Conservation (phyloP, 768 basidiomycete species). For the Russula ochroleuca region DNA sequence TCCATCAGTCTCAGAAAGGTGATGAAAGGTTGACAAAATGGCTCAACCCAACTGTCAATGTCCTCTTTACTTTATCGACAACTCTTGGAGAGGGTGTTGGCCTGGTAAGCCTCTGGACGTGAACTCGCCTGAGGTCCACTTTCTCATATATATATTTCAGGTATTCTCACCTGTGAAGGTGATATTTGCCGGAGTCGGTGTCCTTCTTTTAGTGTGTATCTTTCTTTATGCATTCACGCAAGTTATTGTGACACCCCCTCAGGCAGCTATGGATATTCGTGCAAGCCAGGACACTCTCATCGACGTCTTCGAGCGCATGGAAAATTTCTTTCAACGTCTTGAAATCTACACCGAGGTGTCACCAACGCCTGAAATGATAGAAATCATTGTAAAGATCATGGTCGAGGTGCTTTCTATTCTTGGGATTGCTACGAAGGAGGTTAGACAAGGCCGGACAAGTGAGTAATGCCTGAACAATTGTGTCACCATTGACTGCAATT, state of each 20-base stretch:
- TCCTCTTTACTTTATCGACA: not conserved
- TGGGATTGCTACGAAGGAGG: not conserved
- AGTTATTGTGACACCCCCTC: not conserved
- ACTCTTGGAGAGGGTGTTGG: not conserved
- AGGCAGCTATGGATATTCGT: not conserved
- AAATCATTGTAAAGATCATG: not conserved
- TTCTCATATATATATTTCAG: not conserved
- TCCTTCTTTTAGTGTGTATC: not conserved
- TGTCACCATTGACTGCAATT: not conserved
- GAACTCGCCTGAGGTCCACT: not conserved
- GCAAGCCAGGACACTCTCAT: not conserved
- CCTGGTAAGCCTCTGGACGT: not conserved
- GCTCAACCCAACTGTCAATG: not conserved
- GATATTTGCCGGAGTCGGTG: not conserved
- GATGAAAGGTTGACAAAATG: not conserved
- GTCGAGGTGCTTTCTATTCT: not conserved
- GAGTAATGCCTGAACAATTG: not conserved
- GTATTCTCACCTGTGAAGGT: not conserved
- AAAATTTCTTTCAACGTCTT: not conserved
- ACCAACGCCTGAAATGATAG: not conserved
- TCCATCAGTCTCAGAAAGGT: not conserved
- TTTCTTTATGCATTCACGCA: no score
- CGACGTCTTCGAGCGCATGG: not conserved
- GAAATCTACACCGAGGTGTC: not conserved
- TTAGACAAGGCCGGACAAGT: not conserved